Evolutionary conservation across 2,329 filamentous ascomycete species (phyloP), one percentile per base, ranked within the genome.

Genomic region (Gaeumannomyces tritici): DNA sequence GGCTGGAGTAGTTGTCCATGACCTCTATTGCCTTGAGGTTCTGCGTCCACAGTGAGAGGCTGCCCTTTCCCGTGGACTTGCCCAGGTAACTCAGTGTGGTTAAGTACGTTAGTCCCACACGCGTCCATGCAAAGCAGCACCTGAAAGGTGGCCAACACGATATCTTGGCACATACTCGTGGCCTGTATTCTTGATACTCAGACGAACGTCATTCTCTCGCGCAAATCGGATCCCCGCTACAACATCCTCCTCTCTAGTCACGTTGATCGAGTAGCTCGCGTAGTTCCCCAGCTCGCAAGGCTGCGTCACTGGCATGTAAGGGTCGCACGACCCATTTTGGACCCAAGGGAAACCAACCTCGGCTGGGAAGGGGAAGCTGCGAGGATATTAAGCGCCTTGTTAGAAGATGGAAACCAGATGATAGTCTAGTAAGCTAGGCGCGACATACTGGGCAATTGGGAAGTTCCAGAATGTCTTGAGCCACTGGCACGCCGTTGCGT

Each of bases 181-280:
- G 0, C 79, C 79, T 0, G 79, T 81, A 65, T 80, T 80, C 65
- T 76, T 75, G 65, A 82, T 73, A 9, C 79, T 73, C 0, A 82
- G 63, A 1, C 79, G 75, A 55, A 82, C 73, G 64, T 79, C 78
- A 57, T 75, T 66, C 3, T 74, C 57, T 0, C 65, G 65, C 1
- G 75, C 77, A 62, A 82, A 81, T 26, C 64, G 54, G 21, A 72
- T 57, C 13, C 63, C 65, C 1, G 63, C 61, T n/a, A 47, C 33
- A 6, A 73, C 67, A 56, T 74, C 69, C 2, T 62, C 56, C 0
- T 66, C 61, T 3, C 63, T 60, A 21, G 66, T 70, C 0, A 72
- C 70, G 29, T 71, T 70, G 63, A 75, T 67, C 3, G 71, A 69
- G 55, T 74, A 75, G 15, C 62, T 60, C 3, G 73, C 69, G 55